Percentiles rank a stretch among this genome's conserved stretches.
These are phyloP conservation scores for Plantago major DNA, from an alignment of 257 asterid species.

Conservation along the genomic window DNA sequence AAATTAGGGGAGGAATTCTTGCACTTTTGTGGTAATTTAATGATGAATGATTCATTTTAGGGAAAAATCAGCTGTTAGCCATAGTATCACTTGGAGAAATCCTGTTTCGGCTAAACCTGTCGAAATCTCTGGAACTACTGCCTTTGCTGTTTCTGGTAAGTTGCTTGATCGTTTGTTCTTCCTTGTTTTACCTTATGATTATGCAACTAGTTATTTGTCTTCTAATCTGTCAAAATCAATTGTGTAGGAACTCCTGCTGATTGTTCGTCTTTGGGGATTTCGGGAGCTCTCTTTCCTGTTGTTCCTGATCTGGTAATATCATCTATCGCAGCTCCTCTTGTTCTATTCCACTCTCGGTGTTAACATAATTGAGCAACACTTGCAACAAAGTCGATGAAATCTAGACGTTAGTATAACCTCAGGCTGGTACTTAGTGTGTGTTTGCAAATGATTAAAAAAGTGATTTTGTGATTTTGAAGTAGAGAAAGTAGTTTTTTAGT, in stretches of 20 bases:
- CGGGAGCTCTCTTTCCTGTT: conserved; percentile 59
- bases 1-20: background rate
- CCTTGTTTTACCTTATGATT: too few relatives aligned
- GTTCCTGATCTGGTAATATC: conserved; percentile 73
- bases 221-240: background rate
- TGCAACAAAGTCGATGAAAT: too few relatives aligned
- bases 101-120: conserved; percentile 62
- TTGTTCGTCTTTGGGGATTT: conserved; percentile 78
- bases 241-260: conserved; percentile 83
- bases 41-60: conserved; percentile 22
- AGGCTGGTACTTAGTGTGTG: too few relatives aligned
- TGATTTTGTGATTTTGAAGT: too few relatives aligned
- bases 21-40: too few relatives aligned
- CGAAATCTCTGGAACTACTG: conserved; percentile 64
- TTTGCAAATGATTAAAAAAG: too few relatives aligned
- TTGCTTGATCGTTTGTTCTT: conserved; percentile 14
- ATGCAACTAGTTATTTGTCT: background rate
- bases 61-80: conserved; percentile 92
- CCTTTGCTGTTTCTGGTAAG: conserved; percentile 85
- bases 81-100: conserved; percentile 61
- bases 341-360: too few relatives aligned
- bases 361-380: too few relatives aligned
- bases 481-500: too few relatives aligned
- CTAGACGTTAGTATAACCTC: too few relatives aligned
- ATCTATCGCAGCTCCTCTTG: too few relatives aligned